Conservation (phyloP, 2,329 filamentous ascomycete genomes). For the Colletotrichum simmondsii region DNA sequence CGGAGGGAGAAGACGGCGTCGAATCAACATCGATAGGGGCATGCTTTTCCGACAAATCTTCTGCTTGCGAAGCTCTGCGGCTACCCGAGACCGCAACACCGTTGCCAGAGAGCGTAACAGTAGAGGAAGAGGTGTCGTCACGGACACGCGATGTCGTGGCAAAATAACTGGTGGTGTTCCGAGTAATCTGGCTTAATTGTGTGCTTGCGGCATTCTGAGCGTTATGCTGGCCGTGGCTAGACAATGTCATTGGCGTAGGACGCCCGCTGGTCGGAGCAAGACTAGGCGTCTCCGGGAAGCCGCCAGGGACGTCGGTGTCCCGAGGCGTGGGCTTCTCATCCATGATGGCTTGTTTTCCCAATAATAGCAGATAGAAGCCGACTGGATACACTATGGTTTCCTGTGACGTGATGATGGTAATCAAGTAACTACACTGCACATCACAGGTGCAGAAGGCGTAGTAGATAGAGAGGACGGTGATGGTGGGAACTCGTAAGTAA, state of each 20-base stretch:
- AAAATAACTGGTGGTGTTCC: neutral
- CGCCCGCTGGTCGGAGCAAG: conserved; percentile 33
- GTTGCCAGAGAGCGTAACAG: conserved; percentile 2
- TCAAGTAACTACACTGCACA: neutral
- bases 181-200: neutral
- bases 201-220: neutral
- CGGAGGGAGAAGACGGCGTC: conserved; percentile 6
- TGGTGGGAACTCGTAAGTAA: neutral
- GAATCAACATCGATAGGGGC: neutral
- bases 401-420: neutral
- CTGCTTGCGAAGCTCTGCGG: neutral
- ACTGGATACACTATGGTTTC: neutral
- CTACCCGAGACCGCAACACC: neutral
- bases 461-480: no score
- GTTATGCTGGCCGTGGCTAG: neutral
- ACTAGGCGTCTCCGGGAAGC: conserved; percentile 44
- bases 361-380: neutral
- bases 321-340: conserved; percentile 42
- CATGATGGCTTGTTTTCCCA: conserved; percentile 34
- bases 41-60: neutral
- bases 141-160: neutral
- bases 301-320: conserved; percentile 45
- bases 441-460: neutral
- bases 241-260: conserved; percentile 19
- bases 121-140: conserved; percentile 16